A percentile compares a stretch with the other conserved stretches of the same genome.
Evolutionary conservation across 2,329 filamentous ascomycete genomes (phyloP).

Genomic region (Ascochyta koolunga): DNA sequence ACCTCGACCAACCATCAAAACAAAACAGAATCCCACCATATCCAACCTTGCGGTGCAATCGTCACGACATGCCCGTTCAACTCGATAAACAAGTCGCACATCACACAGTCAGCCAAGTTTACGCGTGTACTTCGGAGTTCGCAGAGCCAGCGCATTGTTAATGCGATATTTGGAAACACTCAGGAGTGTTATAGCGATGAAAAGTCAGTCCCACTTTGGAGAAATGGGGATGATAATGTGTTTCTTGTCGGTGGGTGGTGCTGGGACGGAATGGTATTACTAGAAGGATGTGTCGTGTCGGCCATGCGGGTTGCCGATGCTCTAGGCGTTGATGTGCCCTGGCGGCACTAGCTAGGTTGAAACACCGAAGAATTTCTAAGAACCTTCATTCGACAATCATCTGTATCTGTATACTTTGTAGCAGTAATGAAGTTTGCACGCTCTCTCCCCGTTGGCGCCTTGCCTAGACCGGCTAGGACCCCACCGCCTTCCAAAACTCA

Average conservation of each 20-base stretch:
- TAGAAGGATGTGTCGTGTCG: constrained; percentile 66
- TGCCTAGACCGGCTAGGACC: background rate
- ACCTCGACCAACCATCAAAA: constrained; percentile 40
- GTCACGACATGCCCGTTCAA: constrained; percentile 61
- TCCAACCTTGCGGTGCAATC: constrained; percentile 57
- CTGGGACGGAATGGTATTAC: constrained; percentile 68
- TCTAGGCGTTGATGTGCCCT: constrained; percentile 56
- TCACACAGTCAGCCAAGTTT: constrained; percentile 57
- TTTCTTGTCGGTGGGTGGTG: constrained; percentile 67
- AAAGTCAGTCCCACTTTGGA: constrained; percentile 49
- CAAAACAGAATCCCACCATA: constrained; percentile 60
- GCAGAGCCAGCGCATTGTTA: constrained; percentile 56
- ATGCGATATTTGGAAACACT: constrained; percentile 50
- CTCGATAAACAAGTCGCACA: constrained; percentile 46
- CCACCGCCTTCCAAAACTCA: background rate
- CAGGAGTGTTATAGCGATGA: constrained; percentile 16
- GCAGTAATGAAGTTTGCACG: too few relatives aligned
- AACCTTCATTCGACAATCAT: too few relatives aligned
- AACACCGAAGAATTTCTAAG: too few relatives aligned
- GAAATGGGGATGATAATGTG: constrained; percentile 60
- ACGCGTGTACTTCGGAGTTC: constrained; percentile 60
- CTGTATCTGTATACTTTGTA: too few relatives aligned
- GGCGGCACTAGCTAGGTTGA: constrained; percentile 20
- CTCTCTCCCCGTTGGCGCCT: background rate
- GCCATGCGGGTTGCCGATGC: constrained; percentile 62